Conservation (phyloP, 2,329 filamentous ascomycete species). For the Tolypocladium capitatum region DNA sequence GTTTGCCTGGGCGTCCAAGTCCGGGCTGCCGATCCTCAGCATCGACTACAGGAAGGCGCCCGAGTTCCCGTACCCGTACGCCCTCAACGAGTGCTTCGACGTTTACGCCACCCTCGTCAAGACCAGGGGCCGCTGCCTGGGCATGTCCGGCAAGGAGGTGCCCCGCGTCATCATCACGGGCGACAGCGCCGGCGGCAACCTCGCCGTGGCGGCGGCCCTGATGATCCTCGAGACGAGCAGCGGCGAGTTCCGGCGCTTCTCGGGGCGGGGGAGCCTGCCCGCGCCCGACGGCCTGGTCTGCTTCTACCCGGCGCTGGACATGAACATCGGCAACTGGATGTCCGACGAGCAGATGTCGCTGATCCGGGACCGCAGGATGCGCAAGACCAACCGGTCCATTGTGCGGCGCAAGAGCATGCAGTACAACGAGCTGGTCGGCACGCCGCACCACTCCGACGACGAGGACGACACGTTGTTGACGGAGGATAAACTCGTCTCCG, state of each 20-base stretch:
- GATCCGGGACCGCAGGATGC: conserved; percentile 69
- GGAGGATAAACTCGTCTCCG: conserved; percentile 2
- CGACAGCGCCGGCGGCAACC: conserved; percentile 35
- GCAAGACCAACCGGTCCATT: conserved; percentile 66
- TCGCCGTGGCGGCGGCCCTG: conserved; percentile 56
- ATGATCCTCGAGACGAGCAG: conserved; percentile 75
- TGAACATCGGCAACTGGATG: conserved; percentile 99
- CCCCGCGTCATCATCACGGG: conserved; percentile 31
- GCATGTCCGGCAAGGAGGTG: conserved; percentile 25
- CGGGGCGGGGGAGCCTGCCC: conserved; percentile 43
- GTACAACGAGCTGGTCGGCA: conserved; percentile 72
- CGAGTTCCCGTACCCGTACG: conserved; percentile 35
- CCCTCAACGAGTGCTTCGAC: conserved; percentile 36
- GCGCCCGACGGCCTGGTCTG: conserved; percentile 69
- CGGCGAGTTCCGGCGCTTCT: conserved; percentile 18
- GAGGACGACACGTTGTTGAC: conserved; percentile 39
- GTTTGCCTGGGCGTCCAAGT: conserved; percentile 80
- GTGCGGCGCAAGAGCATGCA: conserved; percentile 77
- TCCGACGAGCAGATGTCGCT: conserved; percentile 93
- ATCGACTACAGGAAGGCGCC: conserved; percentile 61
- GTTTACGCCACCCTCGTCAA: conserved; percentile 25
- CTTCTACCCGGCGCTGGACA: conserved; percentile 81
- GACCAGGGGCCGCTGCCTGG: conserved; percentile 27
- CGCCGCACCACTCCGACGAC: conserved; percentile 68
- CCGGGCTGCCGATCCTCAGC: conserved; percentile 77